Conservation (phyloP, 2,329 filamentous ascomycete genomes). For the Phyllosticta ampelicida region DNA sequence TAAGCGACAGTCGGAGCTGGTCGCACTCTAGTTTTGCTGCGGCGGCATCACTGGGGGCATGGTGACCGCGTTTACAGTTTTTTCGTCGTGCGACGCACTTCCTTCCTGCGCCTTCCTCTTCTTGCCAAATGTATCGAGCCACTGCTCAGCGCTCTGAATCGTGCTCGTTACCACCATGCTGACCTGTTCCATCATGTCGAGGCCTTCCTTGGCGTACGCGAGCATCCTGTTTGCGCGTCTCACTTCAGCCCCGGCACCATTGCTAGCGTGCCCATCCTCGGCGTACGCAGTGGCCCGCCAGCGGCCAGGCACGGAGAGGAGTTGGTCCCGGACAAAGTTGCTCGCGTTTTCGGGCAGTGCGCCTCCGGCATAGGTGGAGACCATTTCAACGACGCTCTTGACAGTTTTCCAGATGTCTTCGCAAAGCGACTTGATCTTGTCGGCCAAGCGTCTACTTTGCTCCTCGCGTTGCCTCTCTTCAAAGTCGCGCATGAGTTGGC, state of each 20-base stretch:
- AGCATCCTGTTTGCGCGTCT: slow-evolving; percentile 63
- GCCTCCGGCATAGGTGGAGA: slow-evolving; percentile 84
- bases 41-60: background rate
- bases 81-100: background rate
- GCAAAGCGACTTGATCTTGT: slow-evolving; percentile 58
- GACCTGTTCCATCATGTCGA: slow-evolving; percentile 92
- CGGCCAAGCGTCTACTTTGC: slow-evolving; percentile 51
- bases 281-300: slow-evolving; percentile 48
- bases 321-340: slow-evolving; percentile 68
- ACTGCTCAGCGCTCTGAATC: slow-evolving; percentile 79
- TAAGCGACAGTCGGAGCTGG: background rate
- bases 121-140: slow-evolving; percentile 66
- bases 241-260: slow-evolving; percentile 32
- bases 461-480: slow-evolving; percentile 1
- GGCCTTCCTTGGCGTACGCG: slow-evolving; percentile 75
- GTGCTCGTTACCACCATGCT: slow-evolving; percentile 81
- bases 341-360: slow-evolving; percentile 82
- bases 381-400: slow-evolving; percentile 69
- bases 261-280: slow-evolving; percentile 12
- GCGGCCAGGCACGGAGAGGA: slow-evolving; percentile 73
- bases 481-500: slow-evolving; percentile 10
- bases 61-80: background rate
- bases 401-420: slow-evolving; percentile 44
- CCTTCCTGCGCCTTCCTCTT: slow-evolving; percentile 12
- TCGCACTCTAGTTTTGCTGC: background rate